phyloP scores from a whole-genome alignment of 164 flowering plant species.

The Malania oleifera region DNA sequence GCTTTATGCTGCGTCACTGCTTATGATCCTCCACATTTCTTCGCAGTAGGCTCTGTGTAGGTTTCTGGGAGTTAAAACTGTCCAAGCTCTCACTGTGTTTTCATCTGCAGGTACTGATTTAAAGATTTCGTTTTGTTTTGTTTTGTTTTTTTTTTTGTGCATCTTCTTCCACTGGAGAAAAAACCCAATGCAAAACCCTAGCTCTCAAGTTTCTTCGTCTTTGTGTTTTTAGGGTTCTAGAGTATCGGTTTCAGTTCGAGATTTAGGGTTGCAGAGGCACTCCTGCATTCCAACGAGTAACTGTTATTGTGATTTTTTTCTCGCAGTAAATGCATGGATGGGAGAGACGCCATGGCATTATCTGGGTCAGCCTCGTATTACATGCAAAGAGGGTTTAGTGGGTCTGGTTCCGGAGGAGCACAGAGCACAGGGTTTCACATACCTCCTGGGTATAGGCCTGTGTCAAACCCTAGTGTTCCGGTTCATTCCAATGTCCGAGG shows the following conservation, averaged over 20 bases:
- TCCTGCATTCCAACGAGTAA: no score
- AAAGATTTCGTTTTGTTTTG: slow-evolving; percentile 7
- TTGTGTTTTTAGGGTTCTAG: no score
- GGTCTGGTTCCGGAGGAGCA: slow-evolving; percentile 26
- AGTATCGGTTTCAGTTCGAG: not conserved
- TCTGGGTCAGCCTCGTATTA: slow-evolving; percentile 46
- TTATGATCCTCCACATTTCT: slow-evolving; percentile 5
- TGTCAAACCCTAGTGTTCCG: slow-evolving; percentile 25
- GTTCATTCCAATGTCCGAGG: slow-evolving; percentile 31
- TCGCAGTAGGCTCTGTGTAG: not conserved
- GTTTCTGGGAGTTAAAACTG: slow-evolving; percentile 5
- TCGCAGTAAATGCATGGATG: slow-evolving; percentile 63
- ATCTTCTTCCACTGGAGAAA: not conserved
- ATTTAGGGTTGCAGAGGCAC: not conserved
- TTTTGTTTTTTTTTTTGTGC: not conserved
- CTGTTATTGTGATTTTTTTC: slow-evolving; percentile 1
- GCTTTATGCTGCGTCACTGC: not conserved
- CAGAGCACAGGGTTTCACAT: slow-evolving; percentile 20
- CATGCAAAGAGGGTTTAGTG: slow-evolving; percentile 40
- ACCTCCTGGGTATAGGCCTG: slow-evolving; percentile 32
- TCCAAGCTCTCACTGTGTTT: slow-evolving; percentile 4
- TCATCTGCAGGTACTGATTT: no score
- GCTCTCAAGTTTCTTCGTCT: not conserved
- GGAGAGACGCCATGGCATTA: slow-evolving; percentile 57
- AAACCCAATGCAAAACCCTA: slow-evolving; percentile 7